Conservation (phyloP, 805 yeast species). For the Ogataea chonburiensis region DNA sequence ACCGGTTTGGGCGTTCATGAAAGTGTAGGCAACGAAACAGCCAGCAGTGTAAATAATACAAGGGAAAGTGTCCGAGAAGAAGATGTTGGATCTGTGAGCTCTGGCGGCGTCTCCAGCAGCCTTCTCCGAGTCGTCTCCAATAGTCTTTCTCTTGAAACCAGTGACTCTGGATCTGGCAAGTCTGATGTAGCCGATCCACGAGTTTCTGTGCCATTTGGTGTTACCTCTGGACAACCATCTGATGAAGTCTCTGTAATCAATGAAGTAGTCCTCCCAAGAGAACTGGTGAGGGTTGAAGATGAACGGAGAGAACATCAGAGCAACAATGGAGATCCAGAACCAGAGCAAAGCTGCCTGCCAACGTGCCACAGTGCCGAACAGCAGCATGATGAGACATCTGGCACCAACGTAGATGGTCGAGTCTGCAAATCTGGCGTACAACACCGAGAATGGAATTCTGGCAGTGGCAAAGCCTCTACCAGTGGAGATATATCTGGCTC, state of each 20-base stretch:
- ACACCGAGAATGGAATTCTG: conserved; percentile 70
- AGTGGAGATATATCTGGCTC: conserved; percentile 83
- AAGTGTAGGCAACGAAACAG: conserved; percentile 76
- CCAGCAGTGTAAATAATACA: conserved; percentile 73
- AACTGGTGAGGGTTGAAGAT: conserved; percentile 97
- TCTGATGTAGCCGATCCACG: conserved; percentile 84
- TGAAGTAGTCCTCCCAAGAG: conserved; percentile 92
- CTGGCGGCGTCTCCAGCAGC: conserved; percentile 80
- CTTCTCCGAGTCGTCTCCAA: conserved; percentile 78
- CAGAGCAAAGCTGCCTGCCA: conserved; percentile 94
- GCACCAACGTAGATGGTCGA: conserved; percentile 85
- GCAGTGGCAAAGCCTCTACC: conserved; percentile 87
- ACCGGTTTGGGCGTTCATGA: conserved; percentile 85
- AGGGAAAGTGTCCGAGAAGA: conserved; percentile 71
- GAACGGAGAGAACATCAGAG: conserved; percentile 90
- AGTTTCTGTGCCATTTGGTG: conserved; percentile 83
- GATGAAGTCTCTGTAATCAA: conserved; percentile 92
- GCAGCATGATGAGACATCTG: conserved; percentile 67
- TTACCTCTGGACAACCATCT: conserved; percentile 92
- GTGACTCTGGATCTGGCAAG: conserved; percentile 81
- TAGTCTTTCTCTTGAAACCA: conserved; percentile 75
- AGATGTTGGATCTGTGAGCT: conserved; percentile 75
- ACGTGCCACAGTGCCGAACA: conserved; percentile 70
- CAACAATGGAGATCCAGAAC: conserved; percentile 94
- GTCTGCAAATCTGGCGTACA: conserved; percentile 77